Conservation (phyloP, 139 green algal genomes). For the Tetraselmis chui region DNA sequence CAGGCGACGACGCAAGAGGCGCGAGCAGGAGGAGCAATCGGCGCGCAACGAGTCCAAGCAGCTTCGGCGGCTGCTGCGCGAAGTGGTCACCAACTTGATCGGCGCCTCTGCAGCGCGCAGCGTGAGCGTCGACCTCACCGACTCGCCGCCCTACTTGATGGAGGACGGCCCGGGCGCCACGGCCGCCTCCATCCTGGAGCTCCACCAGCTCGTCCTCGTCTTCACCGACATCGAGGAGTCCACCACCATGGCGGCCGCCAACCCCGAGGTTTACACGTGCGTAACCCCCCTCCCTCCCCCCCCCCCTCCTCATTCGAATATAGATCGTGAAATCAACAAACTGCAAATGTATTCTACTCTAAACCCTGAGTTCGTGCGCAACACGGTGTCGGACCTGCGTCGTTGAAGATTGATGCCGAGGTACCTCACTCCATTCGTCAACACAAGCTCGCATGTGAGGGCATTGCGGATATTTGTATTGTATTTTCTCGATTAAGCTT, state of each 20-base stretch:
- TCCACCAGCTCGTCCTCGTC: not conserved
- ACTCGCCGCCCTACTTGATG: not conserved
- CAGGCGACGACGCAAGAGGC: not conserved
- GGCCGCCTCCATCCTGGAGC: not conserved
- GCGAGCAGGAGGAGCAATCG: not conserved
- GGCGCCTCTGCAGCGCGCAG: not conserved
- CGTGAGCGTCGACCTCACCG: not conserved
- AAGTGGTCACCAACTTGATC: not conserved
- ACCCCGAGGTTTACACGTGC: not conserved
- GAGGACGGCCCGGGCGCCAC: not conserved
- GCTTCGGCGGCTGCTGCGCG: not conserved
- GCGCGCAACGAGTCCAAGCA: not conserved
- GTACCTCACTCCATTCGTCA: too few relatives aligned
- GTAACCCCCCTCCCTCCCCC: not conserved
- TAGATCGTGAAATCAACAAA: too few relatives aligned
- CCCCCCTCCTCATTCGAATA: too few relatives aligned
- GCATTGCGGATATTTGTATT: too few relatives aligned
- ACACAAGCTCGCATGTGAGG: too few relatives aligned
- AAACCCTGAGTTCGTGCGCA: too few relatives aligned
- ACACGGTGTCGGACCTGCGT: too few relatives aligned
- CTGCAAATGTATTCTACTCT: too few relatives aligned
- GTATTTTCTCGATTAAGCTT: too few relatives aligned
- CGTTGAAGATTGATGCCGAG: too few relatives aligned
- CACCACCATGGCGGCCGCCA: not conserved
- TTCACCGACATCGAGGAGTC: conserved; percentile 16